Conservation (phyloP, 1,284 basidiomycete species). For the Leccinum subrobustum region DNA sequence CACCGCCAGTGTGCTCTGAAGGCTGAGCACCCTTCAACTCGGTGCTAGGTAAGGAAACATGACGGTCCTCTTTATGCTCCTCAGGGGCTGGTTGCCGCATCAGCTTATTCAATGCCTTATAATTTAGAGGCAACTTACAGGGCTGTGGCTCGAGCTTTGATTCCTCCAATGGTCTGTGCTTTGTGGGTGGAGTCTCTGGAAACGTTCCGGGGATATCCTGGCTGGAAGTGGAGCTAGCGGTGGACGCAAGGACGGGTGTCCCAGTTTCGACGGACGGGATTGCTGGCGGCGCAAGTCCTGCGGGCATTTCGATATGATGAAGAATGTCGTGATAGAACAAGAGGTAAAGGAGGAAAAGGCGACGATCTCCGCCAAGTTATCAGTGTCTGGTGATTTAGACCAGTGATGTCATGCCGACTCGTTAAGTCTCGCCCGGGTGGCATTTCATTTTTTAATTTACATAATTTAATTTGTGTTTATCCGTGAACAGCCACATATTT, state of each 20-base stretch:
- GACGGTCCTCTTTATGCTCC: background rate
- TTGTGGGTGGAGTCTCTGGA: background rate
- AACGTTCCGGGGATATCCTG: slow-evolving; percentile 10
- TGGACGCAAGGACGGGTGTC: slow-evolving; percentile 21
- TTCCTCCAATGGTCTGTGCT: background rate
- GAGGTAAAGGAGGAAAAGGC: background rate
- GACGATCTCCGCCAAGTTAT: slow-evolving; percentile 6
- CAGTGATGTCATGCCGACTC: slow-evolving; percentile 32
- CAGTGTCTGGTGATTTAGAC: slow-evolving; percentile 4
- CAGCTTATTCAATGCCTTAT: background rate
- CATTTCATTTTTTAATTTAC: background rate
- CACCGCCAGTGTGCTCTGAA: slow-evolving; percentile 25
- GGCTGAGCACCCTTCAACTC: slow-evolving; percentile 30
- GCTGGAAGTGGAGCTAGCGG: background rate
- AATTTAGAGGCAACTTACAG: slow-evolving; percentile 11
- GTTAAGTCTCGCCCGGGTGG: slow-evolving; percentile 13
- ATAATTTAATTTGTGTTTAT: background rate
- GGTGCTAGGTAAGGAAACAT: slow-evolving; percentile 27
- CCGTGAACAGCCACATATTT: slow-evolving; percentile 11
- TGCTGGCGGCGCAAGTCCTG: slow-evolving; percentile 10
- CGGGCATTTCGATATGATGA: slow-evolving; percentile 12
- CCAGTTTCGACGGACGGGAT: slow-evolving; percentile 20
- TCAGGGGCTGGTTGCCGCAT: slow-evolving; percentile 6
- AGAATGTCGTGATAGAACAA: background rate
- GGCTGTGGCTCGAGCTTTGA: slow-evolving; percentile 1